Evolutionary conservation across 208 protist species (phyloP).

Genomic region (Tritrichomonas foetus): DNA sequence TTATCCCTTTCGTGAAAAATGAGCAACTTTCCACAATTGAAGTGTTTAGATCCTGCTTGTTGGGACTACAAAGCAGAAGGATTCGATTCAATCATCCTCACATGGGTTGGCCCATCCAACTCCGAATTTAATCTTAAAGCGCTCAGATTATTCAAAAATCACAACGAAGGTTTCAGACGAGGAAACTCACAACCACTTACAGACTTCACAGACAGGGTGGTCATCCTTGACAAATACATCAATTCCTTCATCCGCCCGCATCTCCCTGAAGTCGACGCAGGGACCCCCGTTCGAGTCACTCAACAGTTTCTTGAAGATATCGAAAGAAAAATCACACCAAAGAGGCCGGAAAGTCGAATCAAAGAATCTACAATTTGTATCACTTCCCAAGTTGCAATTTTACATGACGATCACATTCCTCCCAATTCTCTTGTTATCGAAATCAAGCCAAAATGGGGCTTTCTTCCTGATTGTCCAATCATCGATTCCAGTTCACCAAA

Average conservation of each 20-base stretch:
- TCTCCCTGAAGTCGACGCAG: background rate
- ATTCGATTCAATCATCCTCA: background rate
- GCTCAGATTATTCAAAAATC: conserved; percentile 31
- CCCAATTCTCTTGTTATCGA: background rate
- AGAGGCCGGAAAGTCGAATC: background rate
- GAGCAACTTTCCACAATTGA: background rate
- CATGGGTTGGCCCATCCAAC: background rate
- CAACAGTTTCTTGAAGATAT: background rate
- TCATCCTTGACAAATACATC: background rate
- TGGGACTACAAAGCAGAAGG: conserved; percentile 1
- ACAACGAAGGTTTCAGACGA: background rate
- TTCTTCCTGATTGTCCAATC: background rate
- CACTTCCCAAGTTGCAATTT: background rate
- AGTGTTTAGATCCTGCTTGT: background rate
- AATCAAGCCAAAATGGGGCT: conserved; percentile 26
- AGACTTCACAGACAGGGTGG: background rate
- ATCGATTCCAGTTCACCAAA: background rate
- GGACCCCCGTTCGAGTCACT: background rate
- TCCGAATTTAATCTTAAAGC: background rate
- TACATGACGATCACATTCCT: background rate
- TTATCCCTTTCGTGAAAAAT: background rate
- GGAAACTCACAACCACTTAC: background rate
- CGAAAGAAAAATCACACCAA: background rate
- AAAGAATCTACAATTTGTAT: background rate
- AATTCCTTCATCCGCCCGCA: background rate